Base-by-base conservation (phyloP, 495 filamentous ascomycete species). In the Podospora didyma region DNA sequence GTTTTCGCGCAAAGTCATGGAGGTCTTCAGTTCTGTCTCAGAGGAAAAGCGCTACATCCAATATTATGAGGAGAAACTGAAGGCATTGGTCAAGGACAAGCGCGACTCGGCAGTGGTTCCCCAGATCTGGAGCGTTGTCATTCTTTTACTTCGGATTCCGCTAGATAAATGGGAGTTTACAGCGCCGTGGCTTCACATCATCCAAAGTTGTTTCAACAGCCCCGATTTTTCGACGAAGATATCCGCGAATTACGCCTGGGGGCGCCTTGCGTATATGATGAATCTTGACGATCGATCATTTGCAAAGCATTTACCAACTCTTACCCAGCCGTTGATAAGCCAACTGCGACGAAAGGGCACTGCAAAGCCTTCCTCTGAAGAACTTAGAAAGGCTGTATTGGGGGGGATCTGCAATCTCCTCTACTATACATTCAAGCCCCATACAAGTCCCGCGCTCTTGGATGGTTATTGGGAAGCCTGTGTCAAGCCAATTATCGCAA, bases 121-220 rank as follows among this genome's bases (percentile, higher is more conserved):
- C 6, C 86, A 89, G 52, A 88, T 97, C 28, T 98, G 93, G 93
- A 89, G 86, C 48, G 79, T 89, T 20, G 77, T 94, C 4, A 77
- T 93, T 9, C 77, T 96, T 3, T 81, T 96, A 20, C 76, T 96
- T 28, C 82, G 87, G 46, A 79, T 77, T 37, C 80, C 81, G 21
- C 64, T 92, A 16, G 82, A 89, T 28, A 75, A 81, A 56, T 97
- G 90, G 90, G 79, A 86, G 50, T 82, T 82, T 64, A 82, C 89
- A 55, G 80, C 75, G 19, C 76, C 77, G 5, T 97, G 89, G 87
- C 73, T 96, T 2, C 70, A 77, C 7, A 78, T 96, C 16, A 84
- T 96, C 39, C 85, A 96, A 61, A 76, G 74, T 49, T 96, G 92
- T 63, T 90, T 96, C 75, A 96, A 96, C 61, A 88, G 84, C 66